These are phyloP conservation scores for Buxus sempervirens DNA, from an alignment of 164 flowering plant species.

Conservation along the genomic window DNA sequence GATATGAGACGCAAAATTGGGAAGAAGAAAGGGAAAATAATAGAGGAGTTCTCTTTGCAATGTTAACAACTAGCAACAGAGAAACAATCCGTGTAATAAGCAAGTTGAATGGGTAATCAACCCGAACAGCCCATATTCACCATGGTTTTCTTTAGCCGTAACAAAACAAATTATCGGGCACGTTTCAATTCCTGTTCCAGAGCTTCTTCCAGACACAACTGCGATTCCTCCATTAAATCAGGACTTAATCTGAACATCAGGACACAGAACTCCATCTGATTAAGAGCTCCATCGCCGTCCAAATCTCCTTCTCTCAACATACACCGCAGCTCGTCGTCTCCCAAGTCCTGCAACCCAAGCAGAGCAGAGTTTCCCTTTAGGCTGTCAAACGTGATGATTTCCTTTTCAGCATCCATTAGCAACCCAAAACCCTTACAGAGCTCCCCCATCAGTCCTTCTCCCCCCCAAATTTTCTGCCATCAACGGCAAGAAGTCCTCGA, in stretches of 20 bases:
- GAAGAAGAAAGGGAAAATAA: too few relatives aligned
- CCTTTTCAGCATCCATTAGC: slow-evolving; percentile 30
- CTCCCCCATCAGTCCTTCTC: slow-evolving; percentile 28
- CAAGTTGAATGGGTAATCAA: too few relatives aligned
- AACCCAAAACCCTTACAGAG: slow-evolving; percentile 36
- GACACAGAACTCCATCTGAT: slow-evolving; percentile 57
- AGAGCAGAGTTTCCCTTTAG: slow-evolving; percentile 29
- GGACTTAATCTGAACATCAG: slow-evolving; percentile 63
- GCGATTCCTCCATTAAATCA: slow-evolving; percentile 34
- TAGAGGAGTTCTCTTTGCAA: too few relatives aligned
- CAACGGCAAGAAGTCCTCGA: slow-evolving; percentile 30
- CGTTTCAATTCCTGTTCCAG: slow-evolving; percentile 11
- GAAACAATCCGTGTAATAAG: too few relatives aligned
- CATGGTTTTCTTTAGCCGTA: too few relatives aligned
- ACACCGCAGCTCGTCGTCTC: slow-evolving; percentile 34
- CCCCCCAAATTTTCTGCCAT: slow-evolving; percentile 36
- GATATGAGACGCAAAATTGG: too few relatives aligned
- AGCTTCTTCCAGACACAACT: slow-evolving; percentile 27
- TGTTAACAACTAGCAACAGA: too few relatives aligned
- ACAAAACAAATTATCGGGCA: background rate
- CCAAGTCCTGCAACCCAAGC: slow-evolving; percentile 25
- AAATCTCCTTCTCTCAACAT: slow-evolving; percentile 63
- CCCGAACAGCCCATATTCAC: too few relatives aligned
- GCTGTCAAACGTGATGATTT: slow-evolving; percentile 33
- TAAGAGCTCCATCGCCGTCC: slow-evolving; percentile 51